Evolutionary conservation across 2,329 filamentous ascomycete species (phyloP), one percentile per base, ranked within the genome.

Genomic region (Ambrosiella cleistominuta): DNA sequence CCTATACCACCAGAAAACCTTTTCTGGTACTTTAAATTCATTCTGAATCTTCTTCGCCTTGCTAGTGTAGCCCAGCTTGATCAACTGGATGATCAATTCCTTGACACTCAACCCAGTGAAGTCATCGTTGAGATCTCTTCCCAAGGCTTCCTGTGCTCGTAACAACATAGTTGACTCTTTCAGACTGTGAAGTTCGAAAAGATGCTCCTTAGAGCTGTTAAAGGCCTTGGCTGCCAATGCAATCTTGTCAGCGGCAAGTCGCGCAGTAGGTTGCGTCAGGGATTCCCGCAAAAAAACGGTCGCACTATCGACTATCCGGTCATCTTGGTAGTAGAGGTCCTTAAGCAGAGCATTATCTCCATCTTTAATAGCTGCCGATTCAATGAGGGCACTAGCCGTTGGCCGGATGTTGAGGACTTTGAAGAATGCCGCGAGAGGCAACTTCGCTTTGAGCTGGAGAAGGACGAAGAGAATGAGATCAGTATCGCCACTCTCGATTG

Each of bases 311-410:
- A 89, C 74, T 2, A 90, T 81, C 4, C 91, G 82, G 68, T 98
- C 93, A 65, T 97, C 93, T 71, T 97, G 93, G 68, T 98, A 98
- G 72, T 93, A 98, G 2, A 98, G 75, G 66, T 97, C 93, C 66
- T 97, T 98, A 35, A 98, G 79, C 19, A 98, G 70, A 0, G 80
- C 77, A 64, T 95, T 89, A 65, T 95, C 85, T 17, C 71, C 73
- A 55, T 87, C 81, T 55, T 78, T 75, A 50, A 71, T 67, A 0
- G 93, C 91, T 0, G 84, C 85, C 1, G 88, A 80, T 69, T 98
- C 93, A 27, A 98, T 87, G 9, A 98, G 78, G 0, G 93, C 88
- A 1, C 88, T 89, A 3, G 93, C 93, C 35, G 88, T 78, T 0
- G 91, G 89, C 0, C 90, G 82, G 57, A 78, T 81, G 68, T 90